Conservation (phyloP, 768 basidiomycete species). For the Panaeolus cyanescens region DNA sequence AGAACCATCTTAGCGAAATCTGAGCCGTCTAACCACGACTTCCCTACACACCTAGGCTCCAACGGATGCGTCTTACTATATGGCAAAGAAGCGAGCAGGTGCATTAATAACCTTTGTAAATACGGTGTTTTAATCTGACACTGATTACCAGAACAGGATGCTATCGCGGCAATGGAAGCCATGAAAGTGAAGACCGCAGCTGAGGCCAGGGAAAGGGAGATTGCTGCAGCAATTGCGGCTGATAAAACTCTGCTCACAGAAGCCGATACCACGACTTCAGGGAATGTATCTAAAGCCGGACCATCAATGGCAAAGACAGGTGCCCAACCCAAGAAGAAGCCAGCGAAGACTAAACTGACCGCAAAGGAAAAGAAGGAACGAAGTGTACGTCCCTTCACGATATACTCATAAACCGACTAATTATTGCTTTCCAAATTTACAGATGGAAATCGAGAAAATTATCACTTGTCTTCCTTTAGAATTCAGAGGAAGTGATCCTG, state of each 20-base stretch:
- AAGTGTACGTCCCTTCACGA: conserved; percentile 43
- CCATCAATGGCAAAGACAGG: conserved; percentile 32
- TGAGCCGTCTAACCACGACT: background rate
- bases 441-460: conserved; percentile 70
- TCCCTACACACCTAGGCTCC: conserved; percentile 47
- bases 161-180: conserved; percentile 56
- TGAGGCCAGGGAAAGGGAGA: conserved; percentile 34
- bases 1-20: conserved; percentile 9
- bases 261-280: conserved; percentile 40
- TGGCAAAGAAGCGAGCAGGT: conserved; percentile 68
- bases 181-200: conserved; percentile 39
- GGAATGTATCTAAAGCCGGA: conserved; percentile 35
- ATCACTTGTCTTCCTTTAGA: conserved; percentile 82
- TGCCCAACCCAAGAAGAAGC: conserved; percentile 52
- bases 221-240: conserved; percentile 28
- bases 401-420: background rate
- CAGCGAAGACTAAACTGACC: conserved; percentile 64
- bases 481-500: conserved; percentile 87
- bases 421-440: background rate
- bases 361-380: conserved; percentile 86
- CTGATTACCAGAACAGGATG: conserved; percentile 53
- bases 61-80: conserved; percentile 54
- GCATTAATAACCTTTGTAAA: conserved; percentile 11
- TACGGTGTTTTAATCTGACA: background rate
- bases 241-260: conserved; percentile 45